Conservation (phyloP, 768 basidiomycete species). For the Lactarius sp. region DNA sequence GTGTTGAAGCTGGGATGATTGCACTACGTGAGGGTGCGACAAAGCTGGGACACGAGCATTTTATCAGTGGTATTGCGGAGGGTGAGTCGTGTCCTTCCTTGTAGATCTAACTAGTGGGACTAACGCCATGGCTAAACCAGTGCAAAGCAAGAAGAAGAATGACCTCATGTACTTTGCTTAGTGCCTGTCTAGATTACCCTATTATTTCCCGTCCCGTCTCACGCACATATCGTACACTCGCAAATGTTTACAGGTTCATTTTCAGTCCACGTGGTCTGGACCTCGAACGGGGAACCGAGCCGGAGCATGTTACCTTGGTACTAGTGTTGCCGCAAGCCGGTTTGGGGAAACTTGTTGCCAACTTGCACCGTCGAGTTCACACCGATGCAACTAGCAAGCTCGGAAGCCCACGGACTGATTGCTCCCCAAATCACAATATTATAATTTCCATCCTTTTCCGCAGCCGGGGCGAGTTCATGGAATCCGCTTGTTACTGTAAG, state of each 20-base stretch:
- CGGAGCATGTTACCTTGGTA: too few species aligned
- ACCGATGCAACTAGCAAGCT: too few species aligned
- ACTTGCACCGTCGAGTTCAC: too few species aligned
- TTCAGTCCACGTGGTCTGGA: not conserved
- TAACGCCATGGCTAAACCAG: slow-evolving; percentile 41
- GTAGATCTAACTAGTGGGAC: slow-evolving; percentile 2
- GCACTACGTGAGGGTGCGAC: slow-evolving; percentile 89
- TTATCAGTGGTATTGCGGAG: slow-evolving; percentile 87
- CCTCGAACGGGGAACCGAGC: too few species aligned
- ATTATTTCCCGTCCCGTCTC: slow-evolving; percentile 5
- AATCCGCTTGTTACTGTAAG: too few species aligned
- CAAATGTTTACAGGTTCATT: slow-evolving; percentile 5
- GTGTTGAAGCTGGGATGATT: slow-evolving; percentile 99
- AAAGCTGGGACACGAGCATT: slow-evolving; percentile 90
- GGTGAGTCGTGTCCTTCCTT: slow-evolving; percentile 41
- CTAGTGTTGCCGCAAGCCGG: too few species aligned
- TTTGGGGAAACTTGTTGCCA: too few species aligned
- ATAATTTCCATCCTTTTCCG: too few species aligned
- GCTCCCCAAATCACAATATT: too few species aligned
- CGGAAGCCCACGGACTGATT: too few species aligned
- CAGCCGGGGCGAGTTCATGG: too few species aligned
- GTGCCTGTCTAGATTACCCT: slow-evolving; percentile 23
- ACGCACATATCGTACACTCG: slow-evolving; percentile 16
- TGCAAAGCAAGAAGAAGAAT: slow-evolving; percentile 99
- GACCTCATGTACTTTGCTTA: slow-evolving; percentile 92